phyloP scores from a whole-genome alignment of 306 rosid species.

The Cucurbita argyrosperma region DNA sequence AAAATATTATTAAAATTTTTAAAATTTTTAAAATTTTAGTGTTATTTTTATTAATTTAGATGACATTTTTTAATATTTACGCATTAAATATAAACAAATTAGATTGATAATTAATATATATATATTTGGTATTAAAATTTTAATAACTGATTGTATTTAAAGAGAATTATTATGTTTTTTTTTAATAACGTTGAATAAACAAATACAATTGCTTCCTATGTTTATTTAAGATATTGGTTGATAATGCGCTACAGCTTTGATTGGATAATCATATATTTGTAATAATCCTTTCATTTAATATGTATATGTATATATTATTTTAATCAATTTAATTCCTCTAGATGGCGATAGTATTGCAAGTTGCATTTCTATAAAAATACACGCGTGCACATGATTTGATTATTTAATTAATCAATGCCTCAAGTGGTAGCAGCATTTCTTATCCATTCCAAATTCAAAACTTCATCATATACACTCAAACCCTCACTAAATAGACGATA shows the following conservation, averaged over 20 bases:
- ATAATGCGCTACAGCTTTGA: background rate
- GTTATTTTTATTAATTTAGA: too few species aligned
- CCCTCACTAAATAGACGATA: too few species aligned
- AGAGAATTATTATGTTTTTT: too few species aligned
- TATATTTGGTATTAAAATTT: too few species aligned
- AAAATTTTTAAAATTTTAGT: too few species aligned
- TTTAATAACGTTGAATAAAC: background rate
- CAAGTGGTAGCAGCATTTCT: background rate
- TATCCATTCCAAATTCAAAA: too few species aligned
- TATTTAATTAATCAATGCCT: background rate
- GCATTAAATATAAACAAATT: too few species aligned
- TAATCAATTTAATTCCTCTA: background rate
- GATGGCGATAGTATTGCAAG: background rate
- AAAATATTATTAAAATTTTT: too few species aligned
- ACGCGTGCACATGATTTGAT: background rate
- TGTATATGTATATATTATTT: background rate
- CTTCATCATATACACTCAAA: too few species aligned
- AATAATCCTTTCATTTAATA: background rate
- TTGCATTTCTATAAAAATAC: background rate
- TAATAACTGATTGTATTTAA: too few species aligned
- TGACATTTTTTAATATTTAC: too few species aligned
- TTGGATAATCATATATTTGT: background rate
- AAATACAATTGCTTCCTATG: background rate
- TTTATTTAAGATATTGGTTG: background rate
- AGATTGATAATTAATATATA: too few species aligned